Base-by-base conservation (phyloP, 2,329 filamentous ascomycete species). In the Hypocrella siamensis region DNA sequence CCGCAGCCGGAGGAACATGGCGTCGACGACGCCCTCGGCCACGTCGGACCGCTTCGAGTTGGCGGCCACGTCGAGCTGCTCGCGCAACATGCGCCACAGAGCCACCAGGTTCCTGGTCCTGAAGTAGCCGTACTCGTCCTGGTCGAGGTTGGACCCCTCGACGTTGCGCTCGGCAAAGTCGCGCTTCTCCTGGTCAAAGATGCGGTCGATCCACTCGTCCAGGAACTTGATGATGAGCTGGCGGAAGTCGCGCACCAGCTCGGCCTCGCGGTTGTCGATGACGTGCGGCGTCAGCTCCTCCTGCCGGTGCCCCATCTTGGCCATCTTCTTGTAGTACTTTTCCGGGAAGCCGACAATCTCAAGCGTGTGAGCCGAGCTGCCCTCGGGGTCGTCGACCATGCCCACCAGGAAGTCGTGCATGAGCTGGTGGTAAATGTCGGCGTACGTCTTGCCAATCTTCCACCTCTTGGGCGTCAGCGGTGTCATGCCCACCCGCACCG, bases 141-240 rank as follows among this genome's bases (percentile, higher is more conserved):
- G 75, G 50, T 93, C 85, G 39, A 94, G 65, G 48, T 86, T 82
- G 41, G 67, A 67, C 31, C 67, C 70, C 45, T 85, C 81, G 36
- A 77, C 67, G 43, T 75, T 76, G 39, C 86, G 75, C 35, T 84
- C 75, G 30, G 74, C 63, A 54, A 98, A 92, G 43, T 83, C 79
- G 45, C 76, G 79, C 47, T 70, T 71, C 56, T 98, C 92, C 28
- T 82, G 77, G 7, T 65, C 67, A 45, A 83, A 84, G 53, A 98
- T 94, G 35, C 85, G 76, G 40, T 92, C 83, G 66, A 96, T 93
- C 86, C 90, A 98, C 60, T 96, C 82, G 52, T 94, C 88, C 36
- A 98, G 76, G 38, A 85, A 86, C 49, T 81, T 83, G 56, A 94
- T 90, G 53, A 98, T 96, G 49, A 96, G 78, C 50, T 84, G 79